Base-by-base conservation (phyloP, 768 basidiomycete species). In the Rhodotorula graminis region DNA sequence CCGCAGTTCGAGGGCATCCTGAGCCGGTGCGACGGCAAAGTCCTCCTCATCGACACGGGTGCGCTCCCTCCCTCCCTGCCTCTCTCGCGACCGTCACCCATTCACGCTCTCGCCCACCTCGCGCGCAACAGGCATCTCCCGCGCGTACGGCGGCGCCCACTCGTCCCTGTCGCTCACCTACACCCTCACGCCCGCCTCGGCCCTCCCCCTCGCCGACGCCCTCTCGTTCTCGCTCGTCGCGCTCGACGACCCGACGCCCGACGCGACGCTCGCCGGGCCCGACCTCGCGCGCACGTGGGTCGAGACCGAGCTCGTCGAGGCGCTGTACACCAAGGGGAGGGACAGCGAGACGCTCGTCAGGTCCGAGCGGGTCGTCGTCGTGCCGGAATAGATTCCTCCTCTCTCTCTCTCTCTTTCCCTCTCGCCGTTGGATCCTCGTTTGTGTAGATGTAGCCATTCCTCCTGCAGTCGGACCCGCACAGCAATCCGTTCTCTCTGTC, bases 41-140 rank as follows among this genome's bases (percentile, higher is more conserved):
- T 97, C 57, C 89, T 98, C 76, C 90, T 98, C 71, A 97, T 99
- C 63, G 95, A 99, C 79, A 98, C 95, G 0, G 93, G 91, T 88
- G 61, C 62, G 29, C 27, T 37, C 50, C 57, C 10, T 47, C 49
- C 44, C 14, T 25, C 23, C 14, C 10, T 25, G 44, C n/a, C 33
- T 29, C 8, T 27, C 25, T 21, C 37, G 33, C 12, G 11, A 25
- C 23, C 44, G n/a, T 2, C 12, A 15, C 2, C 50, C 1, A 16
- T 33, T 64, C 53, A 40, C 31, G 18, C 44, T 29, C 29, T 27
- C 37, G 4, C 14, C 3, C 27, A 19, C 3, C 21, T 29, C 27
- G n/a, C n/a, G n/a, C n/a, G n/a, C n/a, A 44, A 64, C 65, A 27
- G 78, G 77, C 19, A 79, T 77, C 50, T 76, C 75, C 9, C 47